Evolutionary conservation across 2,329 filamentous ascomycete species (phyloP).

Genomic region (Trichoderma koningiopsis): DNA sequence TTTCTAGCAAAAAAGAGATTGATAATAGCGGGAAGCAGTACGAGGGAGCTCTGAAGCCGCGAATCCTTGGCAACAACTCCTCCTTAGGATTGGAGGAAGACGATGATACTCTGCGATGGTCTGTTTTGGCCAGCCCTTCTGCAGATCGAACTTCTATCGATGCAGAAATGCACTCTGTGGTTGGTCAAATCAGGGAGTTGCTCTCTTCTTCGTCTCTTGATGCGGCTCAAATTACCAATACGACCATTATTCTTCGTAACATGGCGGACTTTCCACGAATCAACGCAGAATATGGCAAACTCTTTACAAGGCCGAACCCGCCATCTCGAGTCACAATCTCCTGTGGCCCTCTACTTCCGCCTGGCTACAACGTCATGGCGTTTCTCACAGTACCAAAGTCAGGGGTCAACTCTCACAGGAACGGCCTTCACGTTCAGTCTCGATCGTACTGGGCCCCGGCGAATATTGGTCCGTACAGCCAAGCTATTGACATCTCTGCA

Average conservation of each 20-base stretch:
- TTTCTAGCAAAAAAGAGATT: neutral
- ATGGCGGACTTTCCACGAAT: conserved; percentile 79
- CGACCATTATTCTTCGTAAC: conserved; percentile 69
- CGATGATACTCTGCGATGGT: conserved; percentile 42
- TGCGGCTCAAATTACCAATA: conserved; percentile 51
- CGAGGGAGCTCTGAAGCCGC: neutral
- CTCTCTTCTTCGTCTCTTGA: conserved; percentile 40
- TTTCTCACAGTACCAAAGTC: conserved; percentile 48
- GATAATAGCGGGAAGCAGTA: neutral
- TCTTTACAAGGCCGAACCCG: conserved; percentile 79
- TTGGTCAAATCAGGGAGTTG: conserved; percentile 47
- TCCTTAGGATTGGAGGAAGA: conserved; percentile 16
- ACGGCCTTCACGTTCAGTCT: conserved; percentile 84
- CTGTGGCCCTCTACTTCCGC: conserved; percentile 67
- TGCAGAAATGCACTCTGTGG: conserved; percentile 52
- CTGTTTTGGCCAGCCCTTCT: conserved; percentile 39
- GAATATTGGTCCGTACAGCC: conserved; percentile 96
- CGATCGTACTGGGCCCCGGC: conserved; percentile 96
- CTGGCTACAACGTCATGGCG: conserved; percentile 61
- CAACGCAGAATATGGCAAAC: conserved; percentile 73
- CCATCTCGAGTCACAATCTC: conserved; percentile 84
- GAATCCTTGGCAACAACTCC: neutral
- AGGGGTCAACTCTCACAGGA: conserved; percentile 44
- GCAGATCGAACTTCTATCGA: conserved; percentile 41
- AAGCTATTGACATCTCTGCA: conserved; percentile 66